phyloP scores from a whole-genome alignment of 495 filamentous ascomycete genomes.

The Elasticomyces elasticus region DNA sequence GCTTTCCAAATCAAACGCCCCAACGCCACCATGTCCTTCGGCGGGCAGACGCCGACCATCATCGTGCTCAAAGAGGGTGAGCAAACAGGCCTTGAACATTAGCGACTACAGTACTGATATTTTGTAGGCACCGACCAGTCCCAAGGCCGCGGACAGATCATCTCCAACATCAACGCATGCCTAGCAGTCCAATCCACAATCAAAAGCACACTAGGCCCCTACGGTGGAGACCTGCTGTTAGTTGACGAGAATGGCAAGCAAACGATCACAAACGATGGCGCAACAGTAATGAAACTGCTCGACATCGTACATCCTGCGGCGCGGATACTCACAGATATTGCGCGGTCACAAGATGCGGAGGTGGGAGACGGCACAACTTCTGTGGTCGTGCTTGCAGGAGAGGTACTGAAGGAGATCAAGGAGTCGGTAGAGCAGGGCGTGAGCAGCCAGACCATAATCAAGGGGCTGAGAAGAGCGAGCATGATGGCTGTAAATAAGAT shows the following conservation, averaged over 20 bases:
- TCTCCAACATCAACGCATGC: conserved; percentile 98
- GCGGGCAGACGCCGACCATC: conserved; percentile 96
- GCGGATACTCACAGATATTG: conserved; percentile 95
- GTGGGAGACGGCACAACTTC: conserved; percentile 97
- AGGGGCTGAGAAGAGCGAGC: conserved; percentile 81
- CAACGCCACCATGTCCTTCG: conserved; percentile 75
- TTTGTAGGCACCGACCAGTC: conserved; percentile 88
- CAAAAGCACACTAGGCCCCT: conserved; percentile 90
- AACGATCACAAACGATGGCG: conserved; percentile 98
- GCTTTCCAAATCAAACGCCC: too few relatives aligned
- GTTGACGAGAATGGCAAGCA: conserved; percentile 91
- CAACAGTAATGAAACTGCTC: conserved; percentile 98
- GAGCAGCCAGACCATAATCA: conserved; percentile 94
- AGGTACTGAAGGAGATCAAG: conserved; percentile 91
- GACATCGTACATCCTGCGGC: conserved; percentile 98
- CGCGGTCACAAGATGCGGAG: conserved; percentile 96
- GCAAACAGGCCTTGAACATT: conserved; percentile 29
- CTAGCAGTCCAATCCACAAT: conserved; percentile 94
- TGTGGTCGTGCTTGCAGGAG: conserved; percentile 88
- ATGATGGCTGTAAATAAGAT: conserved; percentile 96
- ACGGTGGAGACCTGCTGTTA: conserved; percentile 90
- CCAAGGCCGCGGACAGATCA: conserved; percentile 91
- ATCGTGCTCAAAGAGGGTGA: conserved; percentile 95
- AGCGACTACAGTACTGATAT: neutral
- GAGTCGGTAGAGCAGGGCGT: conserved; percentile 94